Percentiles rank a stretch among this genome's conserved stretches.
Conservation (phyloP, 1,284 basidiomycete genomes). For the Phlebopus sp. region DNA sequence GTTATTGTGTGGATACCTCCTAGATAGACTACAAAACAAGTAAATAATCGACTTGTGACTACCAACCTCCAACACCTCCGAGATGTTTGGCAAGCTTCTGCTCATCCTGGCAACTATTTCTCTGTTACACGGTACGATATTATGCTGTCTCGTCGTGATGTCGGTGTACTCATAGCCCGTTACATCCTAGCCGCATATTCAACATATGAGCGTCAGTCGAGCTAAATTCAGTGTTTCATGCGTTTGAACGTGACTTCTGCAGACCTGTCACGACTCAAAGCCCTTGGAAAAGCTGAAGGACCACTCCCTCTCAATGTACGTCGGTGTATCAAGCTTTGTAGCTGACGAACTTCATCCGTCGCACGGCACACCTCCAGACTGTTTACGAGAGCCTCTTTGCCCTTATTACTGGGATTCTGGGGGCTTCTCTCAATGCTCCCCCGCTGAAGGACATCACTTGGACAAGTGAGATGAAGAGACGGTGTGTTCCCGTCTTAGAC, state of each 20-base stretch:
- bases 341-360: neutral
- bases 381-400: conserved; percentile 64
- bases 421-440: conserved; percentile 67
- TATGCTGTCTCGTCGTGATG: neutral
- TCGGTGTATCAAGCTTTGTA: conserved; percentile 2
- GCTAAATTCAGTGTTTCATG: neutral
- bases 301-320: conserved; percentile 62
- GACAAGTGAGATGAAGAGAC: conserved; percentile 86
- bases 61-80: neutral
- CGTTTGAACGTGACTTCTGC: conserved; percentile 11
- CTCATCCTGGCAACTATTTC: conserved; percentile 43
- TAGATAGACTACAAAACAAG: neutral
- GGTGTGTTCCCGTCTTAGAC: conserved; percentile 40
- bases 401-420: conserved; percentile 67
- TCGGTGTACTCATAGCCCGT: conserved; percentile 31
- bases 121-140: conserved; percentile 49
- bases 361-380: conserved; percentile 46
- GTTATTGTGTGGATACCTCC: neutral
- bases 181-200: conserved; percentile 55
- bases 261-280: conserved; percentile 76
- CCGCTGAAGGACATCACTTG: conserved; percentile 77
- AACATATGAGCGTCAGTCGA: conserved; percentile 61
- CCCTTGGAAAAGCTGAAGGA: conserved; percentile 65
- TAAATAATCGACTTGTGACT: too few species aligned
- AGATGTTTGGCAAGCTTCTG: conserved; percentile 45